Evolutionary conservation across 2,329 filamentous ascomycete genomes (phyloP), one percentile per base, ranked within the genome.

Genomic region (Chrysoporthe puriensis): DNA sequence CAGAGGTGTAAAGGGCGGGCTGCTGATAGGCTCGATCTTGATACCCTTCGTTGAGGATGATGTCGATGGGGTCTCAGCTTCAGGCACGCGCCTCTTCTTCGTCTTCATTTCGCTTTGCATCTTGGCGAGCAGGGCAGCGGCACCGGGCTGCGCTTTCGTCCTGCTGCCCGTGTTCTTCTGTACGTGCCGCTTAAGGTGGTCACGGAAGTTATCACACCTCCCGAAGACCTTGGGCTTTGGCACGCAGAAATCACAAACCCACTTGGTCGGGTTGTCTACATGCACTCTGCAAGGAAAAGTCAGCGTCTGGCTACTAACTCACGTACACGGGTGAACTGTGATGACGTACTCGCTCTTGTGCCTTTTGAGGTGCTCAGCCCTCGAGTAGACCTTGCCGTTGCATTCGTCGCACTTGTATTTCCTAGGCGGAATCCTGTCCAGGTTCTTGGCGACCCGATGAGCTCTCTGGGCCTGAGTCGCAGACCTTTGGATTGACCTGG

Each of bases 81-180:
- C 36, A 40, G 60, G 46, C 32, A 50, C 60, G 4, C 60, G 48
- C 14, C 52, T 66, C 62, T 69, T 69, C 64, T 64, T 69, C 57
- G 63, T 67, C 57, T 67, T 67, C 68, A 63, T 69, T 48, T 69
- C 63, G 16, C 65, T 69, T 52, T 67, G 57, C 65, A 67, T 62
- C 57, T 65, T 66, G 32, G 68, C 64, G 32, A 64, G 68, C 57
- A 61, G 60, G 42, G 60, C 63, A 7, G 63, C 66, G 62, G 66
- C 66, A 11, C 59, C 68, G 5, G 59, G 62, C 18, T 67, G 57
- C 16, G 63, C 48, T 14, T 56, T 62, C 1, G 68, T 69, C 62
- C 68, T 69, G 58, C 65, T 69, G 36, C 68, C 68, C 43, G 68
- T 46, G 3, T 50, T 58, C 43, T 69, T 67, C 44, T 64, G 57